These are phyloP conservation scores for Sporothrix brunneoviolacea DNA, from an alignment of 2,329 filamentous ascomycete genomes.

Conservation along the genomic window DNA sequence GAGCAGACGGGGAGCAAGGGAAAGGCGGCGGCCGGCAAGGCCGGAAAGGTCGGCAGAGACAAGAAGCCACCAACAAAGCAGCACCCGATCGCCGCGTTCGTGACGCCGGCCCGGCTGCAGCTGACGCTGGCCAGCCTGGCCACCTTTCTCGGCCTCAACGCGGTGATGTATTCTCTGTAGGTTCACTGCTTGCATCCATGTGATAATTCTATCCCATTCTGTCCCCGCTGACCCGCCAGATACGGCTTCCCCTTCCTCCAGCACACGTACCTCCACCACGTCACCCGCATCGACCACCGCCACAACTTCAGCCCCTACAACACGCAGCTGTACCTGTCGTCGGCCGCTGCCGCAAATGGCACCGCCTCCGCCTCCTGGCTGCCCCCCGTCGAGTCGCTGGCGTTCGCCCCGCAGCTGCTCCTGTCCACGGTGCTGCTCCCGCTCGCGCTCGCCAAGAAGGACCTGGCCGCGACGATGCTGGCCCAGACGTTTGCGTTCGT, in stretches of 20 bases:
- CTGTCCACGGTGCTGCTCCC: constrained; percentile 68
- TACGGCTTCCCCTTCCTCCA: constrained; percentile 77
- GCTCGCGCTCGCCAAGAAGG: constrained; percentile 68
- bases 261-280: constrained; percentile 89
- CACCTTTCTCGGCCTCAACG: constrained; percentile 69
- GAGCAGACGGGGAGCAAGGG: constrained; percentile 31
- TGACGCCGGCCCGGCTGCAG: constrained; percentile 48
- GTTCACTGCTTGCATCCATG: too few species aligned
- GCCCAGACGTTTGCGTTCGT: constrained; percentile 97
- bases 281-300: constrained; percentile 88
- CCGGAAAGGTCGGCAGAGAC: not conserved
- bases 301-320: constrained; percentile 99
- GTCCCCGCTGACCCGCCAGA: constrained; percentile 31
- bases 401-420: constrained; percentile 81
- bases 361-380: constrained; percentile 19
- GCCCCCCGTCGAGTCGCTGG: constrained; percentile 63
- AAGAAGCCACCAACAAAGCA: constrained; percentile 4
- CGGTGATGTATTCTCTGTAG: constrained; percentile 69
- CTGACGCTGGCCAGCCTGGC: constrained; percentile 59
- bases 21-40: not conserved
- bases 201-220: not conserved
- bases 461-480: constrained; percentile 78
- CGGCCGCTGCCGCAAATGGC: constrained; percentile 53
- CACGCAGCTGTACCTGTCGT: constrained; percentile 78
- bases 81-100: constrained; percentile 30